Evolutionary conservation across 2,329 filamentous ascomycete genomes (phyloP), one percentile per base, ranked within the genome.

Genomic region (Graphium sp.): DNA sequence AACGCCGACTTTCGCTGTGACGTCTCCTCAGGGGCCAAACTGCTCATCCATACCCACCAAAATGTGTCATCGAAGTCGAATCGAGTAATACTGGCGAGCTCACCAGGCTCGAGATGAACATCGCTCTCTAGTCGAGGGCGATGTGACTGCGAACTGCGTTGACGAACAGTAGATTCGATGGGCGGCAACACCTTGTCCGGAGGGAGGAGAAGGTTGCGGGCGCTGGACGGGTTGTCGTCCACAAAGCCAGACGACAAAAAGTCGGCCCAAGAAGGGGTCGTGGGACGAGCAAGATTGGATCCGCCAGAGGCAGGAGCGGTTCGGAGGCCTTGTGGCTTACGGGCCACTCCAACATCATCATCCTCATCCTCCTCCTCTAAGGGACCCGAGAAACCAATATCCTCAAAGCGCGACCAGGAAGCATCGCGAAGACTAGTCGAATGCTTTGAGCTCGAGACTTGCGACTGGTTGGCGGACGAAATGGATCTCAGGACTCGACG

Each of bases 41-140:
- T 95, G 41, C 74, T 91, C 65, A 98, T 95, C 89, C 89, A 98
- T 4, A 95, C 89, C 87, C 89, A 95, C 89, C 89, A 98, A 50
- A 98, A 98, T 2, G 84, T 78, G 48, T 95, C 87, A 41, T 98
- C 89, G 5, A 98, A 62, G 36, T 89, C 76, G 32, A 95, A 69
- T 21, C 67, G 67, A 15, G 70, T 79, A 44, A 98, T 93, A 46
- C 84, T 95, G 18, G 89, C 89, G 32, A 98, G 64, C 60, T 98
- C 89, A 29, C 84, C 89, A 1, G 87, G 89, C 38, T 94, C 84
- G 1, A 94, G 60, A 22, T 70, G 60, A 15, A 54, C 53, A 30
- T 80, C 72, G 10, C 63, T 64, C 38, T 84, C 74, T n/a, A 82
- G 56, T 33, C 73, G 66, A 24, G 77, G 73, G 31, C 63, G 66